Base-by-base conservation (phyloP, 2,329 filamentous ascomycete species). In the Stemphylium lycopersici region DNA sequence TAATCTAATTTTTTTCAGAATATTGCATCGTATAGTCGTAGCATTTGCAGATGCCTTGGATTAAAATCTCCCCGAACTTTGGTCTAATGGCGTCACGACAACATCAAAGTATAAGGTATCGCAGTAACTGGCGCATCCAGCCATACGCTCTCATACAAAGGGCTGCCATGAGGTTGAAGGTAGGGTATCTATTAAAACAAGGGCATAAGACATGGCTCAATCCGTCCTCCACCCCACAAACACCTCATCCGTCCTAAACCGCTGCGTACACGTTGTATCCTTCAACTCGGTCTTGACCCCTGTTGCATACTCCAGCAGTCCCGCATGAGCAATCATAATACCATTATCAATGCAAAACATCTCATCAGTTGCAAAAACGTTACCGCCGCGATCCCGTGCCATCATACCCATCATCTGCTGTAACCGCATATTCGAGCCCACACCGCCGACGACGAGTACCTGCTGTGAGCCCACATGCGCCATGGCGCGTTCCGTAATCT, bases 331-430 rank as follows among this genome's bases (percentile, higher is more conserved):
- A 79, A 99, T 99, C 95, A 99, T 99, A 72, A 99, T 98, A 43
- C 95, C 95, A 69, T 99, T 99, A 77, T 99, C 95, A 66, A 99
- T 99, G 74, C 95, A 99, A 75, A 96, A 99, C 40, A 95, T 83
- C 80, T 99, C 95, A 73, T 99, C 95, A 0, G 93, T 98, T 20
- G 95, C 93, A 77, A 90, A 97, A 3, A 98, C 91, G 68, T 87
- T 93, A 3, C 95, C 95, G 48, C 92, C 91, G 33, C 95, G 81
- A 74, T 96, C 93, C 39, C 81, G 81, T 13, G 93, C 93, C 95
- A 99, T 99, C 41, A 89, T 81, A 13, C 91, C 93, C 95, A 99
- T 99, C 95, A 99, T 99, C 68, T 96, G 87, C 79, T 99, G 95
- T 63, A 99, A 74, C 3, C 95, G 84, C 79, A 96, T 89, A 73